Evolutionary conservation across 2,329 filamentous ascomycete genomes (phyloP).

Genomic region (Knufia fluminis): DNA sequence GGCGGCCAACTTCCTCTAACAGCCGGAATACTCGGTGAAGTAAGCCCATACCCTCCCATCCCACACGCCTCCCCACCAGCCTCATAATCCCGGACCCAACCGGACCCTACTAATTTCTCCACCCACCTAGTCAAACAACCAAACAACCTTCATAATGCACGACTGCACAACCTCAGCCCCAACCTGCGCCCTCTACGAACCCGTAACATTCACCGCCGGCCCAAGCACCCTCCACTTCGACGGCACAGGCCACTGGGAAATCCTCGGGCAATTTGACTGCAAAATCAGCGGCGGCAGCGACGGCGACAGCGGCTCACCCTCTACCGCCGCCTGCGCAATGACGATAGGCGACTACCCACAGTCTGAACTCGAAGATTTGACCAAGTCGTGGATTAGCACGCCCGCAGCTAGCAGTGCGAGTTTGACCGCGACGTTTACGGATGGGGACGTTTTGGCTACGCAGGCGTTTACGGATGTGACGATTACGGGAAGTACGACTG

Average conservation of each 20-base stretch:
- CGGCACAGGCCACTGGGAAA: neutral
- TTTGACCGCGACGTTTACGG: neutral
- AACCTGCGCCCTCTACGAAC: constrained; percentile 14
- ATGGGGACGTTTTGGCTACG: neutral
- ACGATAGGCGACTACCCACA: neutral
- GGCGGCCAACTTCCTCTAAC: neutral
- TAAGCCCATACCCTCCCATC: neutral
- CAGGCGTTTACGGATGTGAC: neutral
- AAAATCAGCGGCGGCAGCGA: constrained; percentile 16
- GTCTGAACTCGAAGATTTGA: no score
- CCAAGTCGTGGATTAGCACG: neutral
- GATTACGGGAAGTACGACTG: constrained; percentile 5
- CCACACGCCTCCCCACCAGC: neutral
- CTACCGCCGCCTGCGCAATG: neutral
- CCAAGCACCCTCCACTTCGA: constrained; percentile 14
- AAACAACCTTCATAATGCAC: constrained; percentile 14
- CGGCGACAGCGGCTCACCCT: constrained; percentile 9
- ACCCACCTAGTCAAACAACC: no score
- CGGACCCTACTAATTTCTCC: no score
- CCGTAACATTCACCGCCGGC: constrained; percentile 17
- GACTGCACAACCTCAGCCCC: constrained; percentile 1
- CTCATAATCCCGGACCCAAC: neutral
- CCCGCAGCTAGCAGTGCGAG: neutral
- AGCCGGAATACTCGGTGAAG: neutral
- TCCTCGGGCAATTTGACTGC: constrained; percentile 14